Base-by-base conservation (phyloP, 768 basidiomycete genomes). In the Lactarius vividus region DNA sequence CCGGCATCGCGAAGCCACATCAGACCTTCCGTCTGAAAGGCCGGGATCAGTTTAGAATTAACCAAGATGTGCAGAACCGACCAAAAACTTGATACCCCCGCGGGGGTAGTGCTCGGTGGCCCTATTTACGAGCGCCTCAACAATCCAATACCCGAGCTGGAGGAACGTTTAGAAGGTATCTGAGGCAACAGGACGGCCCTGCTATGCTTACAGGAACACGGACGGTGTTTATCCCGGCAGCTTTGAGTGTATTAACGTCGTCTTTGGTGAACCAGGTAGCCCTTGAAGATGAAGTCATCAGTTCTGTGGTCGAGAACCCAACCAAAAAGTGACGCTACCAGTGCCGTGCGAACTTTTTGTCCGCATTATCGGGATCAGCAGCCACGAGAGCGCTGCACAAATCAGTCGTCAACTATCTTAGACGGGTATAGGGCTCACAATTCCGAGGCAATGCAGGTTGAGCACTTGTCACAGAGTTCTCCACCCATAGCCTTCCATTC, bases 71-170 rank as follows among this genome's bases (percentile, higher is more conserved):
- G 8, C 7, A 61, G 29, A 37, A 20, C 23, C 18, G 59, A 90
- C 91, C 40, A 93, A 80, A 58, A 86, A 82, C 3, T 71, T 62
- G 39, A 93, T 80, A 33, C 91, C 91, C 23, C 91, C 91, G 40
- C 84, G 81, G 16, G 89, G 87, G 72, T 82, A 92, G 55, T 79
- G 82, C 72, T 92, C 91, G 2, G 76, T 78, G 1, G 71, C 70
- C 4, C 86, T 81, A 72, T 92, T 72, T 0, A 92, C 91, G 9
- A 93, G 77, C 3, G 79, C 80, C 72, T 93, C 91, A 9, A 93
- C 77, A 56, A 92, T 86, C 91, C 91, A 93, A 73, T 88, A 93
- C 0, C 91, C 91, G 46, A 92, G 83, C 89, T 91, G 46, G 4
- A 46, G 1, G 20, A 29, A 16, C 11, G 11, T 20, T 57, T 37